phyloP scores from a whole-genome alignment of 2,329 filamentous ascomycete genomes.

The Hymenoscyphus repandus region DNA sequence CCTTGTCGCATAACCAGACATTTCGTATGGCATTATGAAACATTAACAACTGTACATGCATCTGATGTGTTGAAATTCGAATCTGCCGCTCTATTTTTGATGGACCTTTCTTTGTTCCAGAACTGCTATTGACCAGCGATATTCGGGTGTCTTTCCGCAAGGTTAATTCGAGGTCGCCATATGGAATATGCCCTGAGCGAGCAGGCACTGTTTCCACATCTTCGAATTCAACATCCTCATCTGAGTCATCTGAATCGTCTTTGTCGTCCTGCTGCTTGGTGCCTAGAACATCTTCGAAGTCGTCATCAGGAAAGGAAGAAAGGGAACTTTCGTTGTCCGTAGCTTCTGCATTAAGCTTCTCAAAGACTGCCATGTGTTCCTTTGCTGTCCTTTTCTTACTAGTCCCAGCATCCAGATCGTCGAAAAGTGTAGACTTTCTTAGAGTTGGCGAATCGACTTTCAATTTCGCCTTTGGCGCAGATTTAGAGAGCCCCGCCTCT shows the following conservation, averaged over 20 bases:
- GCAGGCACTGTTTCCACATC: constrained; percentile 43
- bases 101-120: constrained; percentile 72
- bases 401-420: constrained; percentile 49
- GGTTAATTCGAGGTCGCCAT: constrained; percentile 70
- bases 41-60: constrained; percentile 82
- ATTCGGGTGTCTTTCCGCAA: constrained; percentile 54
- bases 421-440: constrained; percentile 55
- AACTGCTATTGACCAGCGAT: constrained; percentile 55
- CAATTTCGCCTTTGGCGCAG: constrained; percentile 22
- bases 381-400: constrained; percentile 35
- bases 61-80: constrained; percentile 72
- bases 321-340: constrained; percentile 36
- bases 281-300: constrained; percentile 48
- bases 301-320: constrained; percentile 39
- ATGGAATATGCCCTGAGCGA: constrained; percentile 42
- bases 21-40: constrained; percentile 89
- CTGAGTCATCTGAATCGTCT: constrained; percentile 38
- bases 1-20: constrained; percentile 72
- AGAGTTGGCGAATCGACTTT: constrained; percentile 27
- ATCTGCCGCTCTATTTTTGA: constrained; percentile 79
- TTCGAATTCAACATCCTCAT: constrained; percentile 59
- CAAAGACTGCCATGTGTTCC: constrained; percentile 38
- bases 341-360: constrained; percentile 36
- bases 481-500: constrained; percentile 22
- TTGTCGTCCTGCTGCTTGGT: constrained; percentile 38